These are phyloP conservation scores for Cystobasidiaceae sp. DNA, from an alignment of 1,284 basidiomycete species.

Conservation along the genomic window DNA sequence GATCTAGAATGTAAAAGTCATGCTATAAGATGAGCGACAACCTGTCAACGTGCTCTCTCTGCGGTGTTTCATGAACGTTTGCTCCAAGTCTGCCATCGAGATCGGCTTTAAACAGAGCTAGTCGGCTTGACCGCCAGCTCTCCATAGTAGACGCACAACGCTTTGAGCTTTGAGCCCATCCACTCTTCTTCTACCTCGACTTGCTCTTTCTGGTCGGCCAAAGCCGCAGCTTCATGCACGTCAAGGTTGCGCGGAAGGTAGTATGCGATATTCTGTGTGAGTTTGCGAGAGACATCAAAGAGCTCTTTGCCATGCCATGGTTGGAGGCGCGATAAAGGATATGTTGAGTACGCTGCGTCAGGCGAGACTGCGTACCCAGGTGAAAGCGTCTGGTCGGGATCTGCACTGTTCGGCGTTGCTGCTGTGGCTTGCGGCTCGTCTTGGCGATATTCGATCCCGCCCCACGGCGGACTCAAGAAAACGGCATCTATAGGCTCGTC, in stretches of 20 bases:
- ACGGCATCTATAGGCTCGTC: constrained; percentile 69
- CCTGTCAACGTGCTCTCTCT: too few relatives aligned
- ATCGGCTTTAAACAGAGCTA: too few relatives aligned
- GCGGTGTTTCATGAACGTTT: too few relatives aligned
- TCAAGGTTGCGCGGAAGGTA: constrained; percentile 81
- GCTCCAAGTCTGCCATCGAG: too few relatives aligned
- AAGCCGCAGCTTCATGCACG: constrained; percentile 63
- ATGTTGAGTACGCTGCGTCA: constrained; percentile 50
- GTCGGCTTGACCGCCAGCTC: too few relatives aligned
- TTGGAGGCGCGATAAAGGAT: constrained; percentile 63
- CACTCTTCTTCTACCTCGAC: constrained; percentile 83
- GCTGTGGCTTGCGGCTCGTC: constrained; percentile 19
- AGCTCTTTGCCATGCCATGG: constrained; percentile 78
- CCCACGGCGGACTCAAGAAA: constrained; percentile 88
- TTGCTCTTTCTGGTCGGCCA: constrained; percentile 47
- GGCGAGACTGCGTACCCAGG: neutral
- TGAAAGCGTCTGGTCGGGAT: neutral
- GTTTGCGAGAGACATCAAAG: constrained; percentile 62
- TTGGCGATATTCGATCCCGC: constrained; percentile 62
- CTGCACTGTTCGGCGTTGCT: too few relatives aligned
- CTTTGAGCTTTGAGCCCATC: constrained; percentile 77
- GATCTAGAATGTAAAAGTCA: too few relatives aligned
- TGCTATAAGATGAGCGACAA: too few relatives aligned
- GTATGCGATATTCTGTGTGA: constrained; percentile 78
- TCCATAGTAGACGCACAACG: constrained; percentile 53